Base-by-base conservation (phyloP, 768 basidiomycete species). In the Cytidiella melzeri region DNA sequence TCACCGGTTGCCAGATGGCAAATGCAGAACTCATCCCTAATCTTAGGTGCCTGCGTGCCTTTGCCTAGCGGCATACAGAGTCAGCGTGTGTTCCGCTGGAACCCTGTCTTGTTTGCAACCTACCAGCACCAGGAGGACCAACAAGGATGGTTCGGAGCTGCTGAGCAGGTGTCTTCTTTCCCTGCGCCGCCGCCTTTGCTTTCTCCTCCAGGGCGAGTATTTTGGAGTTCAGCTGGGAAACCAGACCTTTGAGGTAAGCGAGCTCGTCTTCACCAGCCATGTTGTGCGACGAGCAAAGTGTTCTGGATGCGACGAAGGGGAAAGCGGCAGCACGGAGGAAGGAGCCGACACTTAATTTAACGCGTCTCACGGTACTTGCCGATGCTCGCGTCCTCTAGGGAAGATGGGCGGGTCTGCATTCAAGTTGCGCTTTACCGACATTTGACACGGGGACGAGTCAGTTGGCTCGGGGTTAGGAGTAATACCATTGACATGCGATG, bases 1-100 rank as follows among this genome's bases (percentile, higher is more conserved):
- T 99, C 96, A 18, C 96, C 96, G 25, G 96, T 99, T 21, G 96
- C 95, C 59, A 99, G 74, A 73, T 99, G 96, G 75, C 96, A 99
- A 40, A 99, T 82, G 64, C 92, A 94, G 75, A 88, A 99, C 62
- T 89, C 79, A 55, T 92, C 84, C 45, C 85, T 83, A 72, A 99
- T 93, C 64, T 76, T 80, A 4, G 96, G 95, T 0, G 93, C 96
- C 68, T 99, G 96, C 2, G 96, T 99, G 23, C 96, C 96, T 77
- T 99, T 99, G 57, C 95, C 95, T 96, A 63, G 24, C n/a, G 49
- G 26, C 56, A 54, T 7, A 50, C 6, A 34, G 9, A 18, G 21
- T 51, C 38, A 41, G 45, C 48, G 30, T 34, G 25, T n/a, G 18
- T n/a, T 3, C 3, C 27, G 4, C 7, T 6, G 28, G 25, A 26